Conservation (phyloP, 148 eudicot species). For the Amaranthus palmeri region DNA sequence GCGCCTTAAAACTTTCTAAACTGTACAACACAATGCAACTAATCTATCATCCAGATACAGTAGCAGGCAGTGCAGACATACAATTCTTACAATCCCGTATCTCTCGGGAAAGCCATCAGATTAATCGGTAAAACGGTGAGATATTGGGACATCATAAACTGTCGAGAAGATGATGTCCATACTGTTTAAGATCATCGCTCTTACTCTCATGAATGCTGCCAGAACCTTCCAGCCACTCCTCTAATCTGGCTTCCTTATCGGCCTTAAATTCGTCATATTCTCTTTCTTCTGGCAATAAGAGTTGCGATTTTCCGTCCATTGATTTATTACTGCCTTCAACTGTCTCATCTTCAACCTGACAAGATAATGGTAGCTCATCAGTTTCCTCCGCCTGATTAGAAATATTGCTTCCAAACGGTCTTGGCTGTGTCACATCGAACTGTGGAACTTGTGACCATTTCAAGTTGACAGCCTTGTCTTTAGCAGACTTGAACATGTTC, state of each 20-base stretch:
- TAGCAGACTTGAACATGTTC: constrained; percentile 54
- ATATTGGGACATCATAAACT: constrained; percentile 14
- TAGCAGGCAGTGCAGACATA: too few relatives aligned
- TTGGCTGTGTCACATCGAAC: constrained; percentile 29
- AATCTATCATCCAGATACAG: not conserved
- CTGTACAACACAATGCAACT: not conserved
- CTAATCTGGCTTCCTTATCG: constrained; percentile 66
- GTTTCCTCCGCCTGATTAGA: constrained; percentile 16
- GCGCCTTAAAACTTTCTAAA: not conserved
- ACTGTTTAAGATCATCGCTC: not conserved
- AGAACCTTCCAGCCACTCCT: constrained; percentile 58
- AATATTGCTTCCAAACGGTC: constrained; percentile 13
- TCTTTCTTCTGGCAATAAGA: constrained; percentile 19
- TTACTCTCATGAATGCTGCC: not conserved
- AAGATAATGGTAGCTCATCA: constrained; percentile 47
- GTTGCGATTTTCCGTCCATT: constrained; percentile 6
- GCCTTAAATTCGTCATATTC: constrained; percentile 64
- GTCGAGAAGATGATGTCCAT: constrained; percentile 13
- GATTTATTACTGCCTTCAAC: constrained; percentile 27
- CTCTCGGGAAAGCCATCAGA: not conserved
- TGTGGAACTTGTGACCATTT: constrained; percentile 48
- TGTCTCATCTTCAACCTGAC: constrained; percentile 24
- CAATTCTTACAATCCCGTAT: not conserved
- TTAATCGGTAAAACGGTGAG: not conserved
- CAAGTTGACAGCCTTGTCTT: constrained; percentile 47